A percentile compares a stretch with the other conserved stretches of the same genome.
These are phyloP conservation scores for Eucalyptus sp. DNA, from an alignment of 345 rosid species.

Conservation along the genomic window DNA sequence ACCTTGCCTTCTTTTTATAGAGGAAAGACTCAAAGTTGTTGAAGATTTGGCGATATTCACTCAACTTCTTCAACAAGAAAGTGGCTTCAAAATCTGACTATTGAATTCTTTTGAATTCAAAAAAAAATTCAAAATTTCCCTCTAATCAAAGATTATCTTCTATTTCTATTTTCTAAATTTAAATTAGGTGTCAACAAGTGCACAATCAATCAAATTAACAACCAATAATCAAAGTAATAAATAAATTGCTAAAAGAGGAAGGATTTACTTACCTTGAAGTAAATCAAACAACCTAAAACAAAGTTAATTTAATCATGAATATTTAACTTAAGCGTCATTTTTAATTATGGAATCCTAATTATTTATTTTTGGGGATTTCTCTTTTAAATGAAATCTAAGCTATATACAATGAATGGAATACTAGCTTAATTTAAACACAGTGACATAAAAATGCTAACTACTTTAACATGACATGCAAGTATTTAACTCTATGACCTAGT, in stretches of 20 bases:
- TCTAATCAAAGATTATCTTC: too few species aligned
- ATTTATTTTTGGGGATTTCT: not conserved
- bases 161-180: too few species aligned
- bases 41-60: too few species aligned
- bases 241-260: not conserved
- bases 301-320: too few species aligned
- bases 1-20: too few species aligned
- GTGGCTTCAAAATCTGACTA: too few species aligned
- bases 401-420: not conserved
- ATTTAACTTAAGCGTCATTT: too few species aligned
- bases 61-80: too few species aligned
- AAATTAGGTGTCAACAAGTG: too few species aligned
- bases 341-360: not conserved
- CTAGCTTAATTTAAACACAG: not conserved
- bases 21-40: too few species aligned
- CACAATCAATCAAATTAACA: not conserved
- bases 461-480: not conserved
- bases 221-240: not conserved
- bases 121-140: too few species aligned
- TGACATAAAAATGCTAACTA: not conserved
- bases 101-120: too few species aligned
- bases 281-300: not conserved
- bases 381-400: not conserved
- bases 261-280: not conserved
- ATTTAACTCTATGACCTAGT: not conserved